phyloP scores from a whole-genome alignment of 805 yeast genomes.

The Candida methanosorbosa region DNA sequence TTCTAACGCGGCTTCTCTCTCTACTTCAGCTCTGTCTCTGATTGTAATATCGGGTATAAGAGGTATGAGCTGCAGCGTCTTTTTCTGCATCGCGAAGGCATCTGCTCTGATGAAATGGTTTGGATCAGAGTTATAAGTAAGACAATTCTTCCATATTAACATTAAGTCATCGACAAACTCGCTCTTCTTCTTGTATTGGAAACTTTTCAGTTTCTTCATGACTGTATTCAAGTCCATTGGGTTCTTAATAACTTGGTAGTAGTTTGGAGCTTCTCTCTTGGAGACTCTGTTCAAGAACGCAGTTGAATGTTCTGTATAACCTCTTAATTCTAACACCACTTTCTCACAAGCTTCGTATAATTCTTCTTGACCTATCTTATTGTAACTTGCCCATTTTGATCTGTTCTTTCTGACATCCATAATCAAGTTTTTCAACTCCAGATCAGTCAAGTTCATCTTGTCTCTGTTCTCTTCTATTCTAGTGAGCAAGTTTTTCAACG shows the following conservation, averaged over 20 bases:
- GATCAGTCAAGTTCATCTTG: conserved; percentile 64
- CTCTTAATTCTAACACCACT: conserved; percentile 81
- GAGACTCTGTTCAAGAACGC: conserved; percentile 95
- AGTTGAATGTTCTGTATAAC: conserved; percentile 92
- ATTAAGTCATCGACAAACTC: conserved; percentile 93
- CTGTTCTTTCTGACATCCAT: conserved; percentile 91
- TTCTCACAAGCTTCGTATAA: conserved; percentile 95
- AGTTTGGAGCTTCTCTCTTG: conserved; percentile 96
- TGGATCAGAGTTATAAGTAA: conserved; percentile 91
- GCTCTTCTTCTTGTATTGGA: conserved; percentile 75
- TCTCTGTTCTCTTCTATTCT: conserved; percentile 76
- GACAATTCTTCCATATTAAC: conserved; percentile 93
- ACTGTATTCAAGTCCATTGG: conserved; percentile 98
- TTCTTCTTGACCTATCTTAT: conserved; percentile 94
- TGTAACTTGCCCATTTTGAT: conserved; percentile 97
- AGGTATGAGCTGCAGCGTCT: conserved; percentile 66
- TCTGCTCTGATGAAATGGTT: conserved; percentile 84
- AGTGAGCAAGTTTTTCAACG: conserved; percentile 70
- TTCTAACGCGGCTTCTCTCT: conserved; percentile 46
- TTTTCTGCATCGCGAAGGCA: conserved; percentile 94
- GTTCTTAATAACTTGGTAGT: conserved; percentile 76
- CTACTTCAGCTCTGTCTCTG: conserved; percentile 64
- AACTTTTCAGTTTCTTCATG: conserved; percentile 74
- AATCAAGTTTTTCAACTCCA: conserved; percentile 74
- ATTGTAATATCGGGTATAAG: conserved; percentile 84